Base-by-base conservation (phyloP, 2,329 filamentous ascomycete genomes). In the Apiospora marii region DNA sequence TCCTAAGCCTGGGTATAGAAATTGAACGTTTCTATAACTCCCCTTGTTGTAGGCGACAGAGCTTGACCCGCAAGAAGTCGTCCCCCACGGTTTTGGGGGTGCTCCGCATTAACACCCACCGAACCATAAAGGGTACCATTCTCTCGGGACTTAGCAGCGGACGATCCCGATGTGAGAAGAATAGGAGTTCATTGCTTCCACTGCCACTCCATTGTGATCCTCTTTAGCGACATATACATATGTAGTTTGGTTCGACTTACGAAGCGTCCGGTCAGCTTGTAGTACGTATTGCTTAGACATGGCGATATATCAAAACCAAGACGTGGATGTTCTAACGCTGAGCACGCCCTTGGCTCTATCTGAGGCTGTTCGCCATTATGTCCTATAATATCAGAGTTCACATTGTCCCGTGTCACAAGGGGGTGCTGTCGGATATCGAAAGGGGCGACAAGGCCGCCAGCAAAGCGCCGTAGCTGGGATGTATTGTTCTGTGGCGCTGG, bases 51-150 rank as follows among this genome's bases (percentile, higher is more conserved):
- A n/a, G 27, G 14, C 51, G 27, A 30, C 27, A n/a, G 27, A 58
- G 51, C 27, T 34, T 58, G 51, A 58, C 51, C 51, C 51, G 51
- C 51, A 58, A 58, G 51, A 22, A 34, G 51, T 58, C 51, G 30
- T 34, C 51, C 49, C 51, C 51, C 51, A 19, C 27, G 27, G 14
- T 34, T 34, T 34, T 10, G 37, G 37, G 51, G 14, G 51, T 12
- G 53, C 46, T n/a, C 53, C 53, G 53, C 30, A 22, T 6, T 64
- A 34, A 34, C 34, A 34, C 30, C 58, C 58, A 41, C 34, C 19
- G 22, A 19, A 64, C 19, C 58, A 30, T 61, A 27, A 16, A 22
- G 53, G 3, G 30, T 58, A 61, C 53, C 53, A 58, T 14, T 19
- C 27, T 22, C 51, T 30, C 27, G 51, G 51, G 51, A 22, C 14